Evolutionary conservation across 169 alveolate species (phyloP).

Genomic region (Hammondia hammondi): DNA sequence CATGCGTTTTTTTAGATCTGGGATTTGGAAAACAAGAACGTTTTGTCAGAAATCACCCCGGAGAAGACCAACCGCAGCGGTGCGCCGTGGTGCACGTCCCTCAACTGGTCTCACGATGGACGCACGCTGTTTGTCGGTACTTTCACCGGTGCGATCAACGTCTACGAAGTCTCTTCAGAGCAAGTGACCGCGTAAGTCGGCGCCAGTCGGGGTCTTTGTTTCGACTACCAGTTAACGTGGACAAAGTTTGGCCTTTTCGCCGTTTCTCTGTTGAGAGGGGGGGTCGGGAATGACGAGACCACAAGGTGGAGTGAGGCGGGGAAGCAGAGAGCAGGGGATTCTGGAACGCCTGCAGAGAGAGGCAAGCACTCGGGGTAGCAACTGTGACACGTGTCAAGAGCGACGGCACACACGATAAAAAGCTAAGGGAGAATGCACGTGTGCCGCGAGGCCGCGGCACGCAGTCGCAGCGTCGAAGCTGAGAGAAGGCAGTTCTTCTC

Average conservation of each 20-base stretch:
- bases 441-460: background rate
- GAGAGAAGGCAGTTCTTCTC: background rate
- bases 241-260: too few species aligned
- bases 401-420: background rate
- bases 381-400: background rate
- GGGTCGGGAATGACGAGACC: too few species aligned
- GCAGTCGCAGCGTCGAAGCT: background rate
- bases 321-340: background rate
- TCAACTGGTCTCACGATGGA: conserved; percentile 94
- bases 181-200: conserved; percentile 22
- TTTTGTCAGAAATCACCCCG: conserved; percentile 91
- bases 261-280: too few species aligned
- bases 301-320: background rate
- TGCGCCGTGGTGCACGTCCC: conserved; percentile 94
- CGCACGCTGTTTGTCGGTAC: conserved; percentile 93
- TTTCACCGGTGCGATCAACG: conserved; percentile 91
- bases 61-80: conserved; percentile 90
- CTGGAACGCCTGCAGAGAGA: background rate
- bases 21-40: conserved; percentile 94
- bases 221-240: too few species aligned
- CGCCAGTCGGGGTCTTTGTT: background rate
- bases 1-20: conserved; percentile 76
- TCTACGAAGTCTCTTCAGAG: conserved; percentile 83
- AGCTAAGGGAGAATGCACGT: background rate
- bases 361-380: background rate